Evolutionary conservation across 441 rosid genomes (phyloP).

Genomic region (Populus tomentosa): DNA sequence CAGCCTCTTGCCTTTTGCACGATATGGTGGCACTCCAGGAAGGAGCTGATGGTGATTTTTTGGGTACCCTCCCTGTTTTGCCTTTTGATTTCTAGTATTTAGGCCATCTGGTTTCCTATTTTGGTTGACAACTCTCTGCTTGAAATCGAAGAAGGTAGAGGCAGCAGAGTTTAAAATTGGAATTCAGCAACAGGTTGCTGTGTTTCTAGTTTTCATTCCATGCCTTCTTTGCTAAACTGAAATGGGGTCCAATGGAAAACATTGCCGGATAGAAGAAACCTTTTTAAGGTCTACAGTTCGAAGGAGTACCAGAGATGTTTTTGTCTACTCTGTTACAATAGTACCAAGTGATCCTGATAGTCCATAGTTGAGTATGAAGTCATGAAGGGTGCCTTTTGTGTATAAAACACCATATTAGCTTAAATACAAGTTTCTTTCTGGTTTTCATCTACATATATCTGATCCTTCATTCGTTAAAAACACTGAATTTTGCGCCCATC

Average conservation of each 20-base stretch:
- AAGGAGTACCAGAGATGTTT: background rate
- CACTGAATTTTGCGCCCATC: too few species aligned
- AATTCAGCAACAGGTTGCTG: background rate
- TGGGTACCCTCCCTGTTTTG: background rate
- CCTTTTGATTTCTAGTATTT: background rate
- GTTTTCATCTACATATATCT: background rate
- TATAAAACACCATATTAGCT: background rate
- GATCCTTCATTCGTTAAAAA: too few species aligned
- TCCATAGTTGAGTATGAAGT: background rate
- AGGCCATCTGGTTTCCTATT: background rate
- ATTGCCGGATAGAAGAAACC: background rate
- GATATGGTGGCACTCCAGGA: background rate
- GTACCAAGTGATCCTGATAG: background rate
- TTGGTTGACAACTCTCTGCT: background rate
- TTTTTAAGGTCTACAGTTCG: background rate
- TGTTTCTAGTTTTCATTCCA: background rate
- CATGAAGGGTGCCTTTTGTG: background rate
- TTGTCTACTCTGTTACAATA: background rate
- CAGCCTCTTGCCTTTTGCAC: background rate
- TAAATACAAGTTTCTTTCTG: background rate
- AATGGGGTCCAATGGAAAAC: background rate
- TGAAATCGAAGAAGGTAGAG: slow-evolving; percentile 2
- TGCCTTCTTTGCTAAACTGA: background rate
- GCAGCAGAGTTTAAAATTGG: slow-evolving; percentile 1
- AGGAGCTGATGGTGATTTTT: slow-evolving; percentile 4